These are phyloP conservation scores for Rhodotorula sp. DNA, from an alignment of 1,284 basidiomycete genomes.

Conservation along the genomic window DNA sequence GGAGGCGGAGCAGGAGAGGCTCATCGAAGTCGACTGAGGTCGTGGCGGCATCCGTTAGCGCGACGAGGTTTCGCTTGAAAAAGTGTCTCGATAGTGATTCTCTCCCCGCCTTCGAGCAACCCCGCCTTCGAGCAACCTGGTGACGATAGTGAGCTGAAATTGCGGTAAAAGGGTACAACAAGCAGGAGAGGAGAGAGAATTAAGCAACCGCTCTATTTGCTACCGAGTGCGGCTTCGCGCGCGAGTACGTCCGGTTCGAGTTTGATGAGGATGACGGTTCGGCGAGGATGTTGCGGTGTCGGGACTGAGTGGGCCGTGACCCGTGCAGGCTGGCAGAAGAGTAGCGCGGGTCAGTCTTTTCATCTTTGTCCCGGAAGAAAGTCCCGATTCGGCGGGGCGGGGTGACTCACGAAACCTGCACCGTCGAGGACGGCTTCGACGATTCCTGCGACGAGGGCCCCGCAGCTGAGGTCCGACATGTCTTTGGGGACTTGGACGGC, in stretches of 20 bases:
- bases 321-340: slow-evolving; percentile 74
- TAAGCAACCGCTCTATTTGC: background rate
- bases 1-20: background rate
- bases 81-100: no score
- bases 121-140: background rate
- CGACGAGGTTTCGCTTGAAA: background rate
- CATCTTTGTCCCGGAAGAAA: no score
- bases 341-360: no score
- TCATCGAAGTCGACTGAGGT: background rate
- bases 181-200: background rate
- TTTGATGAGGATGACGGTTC: slow-evolving; percentile 91
- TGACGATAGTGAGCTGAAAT: background rate
- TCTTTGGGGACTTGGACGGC: slow-evolving; percentile 91
- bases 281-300: slow-evolving; percentile 71
- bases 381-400: background rate
- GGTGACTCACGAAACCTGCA: slow-evolving; percentile 77
- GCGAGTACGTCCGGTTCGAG: slow-evolving; percentile 59
- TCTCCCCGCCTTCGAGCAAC: no score
- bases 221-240: slow-evolving; percentile 34
- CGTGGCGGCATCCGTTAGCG: no score
- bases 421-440: slow-evolving; percentile 97
- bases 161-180: background rate
- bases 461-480: slow-evolving; percentile 89
- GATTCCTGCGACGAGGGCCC: slow-evolving; percentile 92
- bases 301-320: slow-evolving; percentile 95